A percentile compares a stretch with the other conserved stretches of the same genome.
phyloP scores from a whole-genome alignment of 345 rosid species.

The Draba incana region DNA sequence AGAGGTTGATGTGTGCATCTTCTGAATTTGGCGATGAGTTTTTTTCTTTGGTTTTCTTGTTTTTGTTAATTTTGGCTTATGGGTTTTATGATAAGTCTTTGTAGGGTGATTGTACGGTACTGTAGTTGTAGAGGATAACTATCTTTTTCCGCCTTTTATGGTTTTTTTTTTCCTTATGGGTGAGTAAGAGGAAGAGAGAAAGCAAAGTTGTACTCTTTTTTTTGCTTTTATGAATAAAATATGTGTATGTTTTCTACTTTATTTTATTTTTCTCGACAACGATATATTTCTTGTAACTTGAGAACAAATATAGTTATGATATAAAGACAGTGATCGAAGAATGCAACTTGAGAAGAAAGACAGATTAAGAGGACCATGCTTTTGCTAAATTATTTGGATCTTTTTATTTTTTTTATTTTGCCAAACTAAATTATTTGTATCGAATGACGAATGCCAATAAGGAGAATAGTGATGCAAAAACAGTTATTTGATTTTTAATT shows the following conservation, averaged over 20 bases:
- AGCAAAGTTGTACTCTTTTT: slow-evolving; percentile 27
- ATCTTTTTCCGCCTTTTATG: slow-evolving; percentile 48
- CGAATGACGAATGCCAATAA: too few relatives aligned
- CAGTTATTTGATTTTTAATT: too few relatives aligned
- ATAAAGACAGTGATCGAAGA: too few relatives aligned
- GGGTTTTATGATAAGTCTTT: neutral
- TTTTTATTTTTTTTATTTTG: too few relatives aligned
- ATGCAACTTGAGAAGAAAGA: too few relatives aligned
- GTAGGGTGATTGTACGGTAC: slow-evolving; percentile 30
- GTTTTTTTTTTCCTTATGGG: slow-evolving; percentile 29
- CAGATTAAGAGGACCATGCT: too few relatives aligned
- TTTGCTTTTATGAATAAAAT: slow-evolving; percentile 26
- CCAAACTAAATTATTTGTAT: too few relatives aligned
- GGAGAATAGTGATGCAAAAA: too few relatives aligned
- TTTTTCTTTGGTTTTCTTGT: neutral
- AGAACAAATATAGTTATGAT: too few relatives aligned
- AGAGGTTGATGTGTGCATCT: slow-evolving; percentile 7
- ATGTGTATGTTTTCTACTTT: neutral
- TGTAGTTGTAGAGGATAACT: slow-evolving; percentile 35
- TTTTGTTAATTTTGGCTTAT: neutral
- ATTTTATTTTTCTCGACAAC: too few relatives aligned
- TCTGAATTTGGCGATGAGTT: slow-evolving; percentile 41
- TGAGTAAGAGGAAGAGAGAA: slow-evolving; percentile 39
- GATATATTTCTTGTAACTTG: too few relatives aligned
- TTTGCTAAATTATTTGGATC: too few relatives aligned